Conservation (phyloP, 2,329 filamentous ascomycete genomes). For the Zasmidium angulare region DNA sequence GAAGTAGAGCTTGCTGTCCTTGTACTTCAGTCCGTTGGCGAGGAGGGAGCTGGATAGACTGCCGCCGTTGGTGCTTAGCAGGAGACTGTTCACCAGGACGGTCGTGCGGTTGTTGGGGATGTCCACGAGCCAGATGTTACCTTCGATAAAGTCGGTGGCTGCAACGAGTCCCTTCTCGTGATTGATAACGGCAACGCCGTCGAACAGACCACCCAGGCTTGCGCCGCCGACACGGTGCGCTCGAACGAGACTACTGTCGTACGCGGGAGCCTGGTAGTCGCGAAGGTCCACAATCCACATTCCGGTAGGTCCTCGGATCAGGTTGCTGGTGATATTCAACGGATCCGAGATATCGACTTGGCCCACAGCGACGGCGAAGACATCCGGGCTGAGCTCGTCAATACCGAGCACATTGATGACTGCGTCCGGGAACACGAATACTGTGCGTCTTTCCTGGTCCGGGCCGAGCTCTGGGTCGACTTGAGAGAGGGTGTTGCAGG, state of each 20-base stretch:
- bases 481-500: neutral
- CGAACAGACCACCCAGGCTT: neutral
- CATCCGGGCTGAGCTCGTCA: neutral
- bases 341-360: neutral
- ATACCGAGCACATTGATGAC: neutral
- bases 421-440: neutral
- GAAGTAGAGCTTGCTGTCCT: neutral
- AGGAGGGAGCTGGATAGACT: neutral
- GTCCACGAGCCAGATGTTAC: neutral
- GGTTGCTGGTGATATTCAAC: neutral
- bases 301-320: neutral
- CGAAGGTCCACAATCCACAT: neutral
- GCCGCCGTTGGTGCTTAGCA: neutral
- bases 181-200: neutral
- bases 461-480: neutral
- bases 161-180: neutral
- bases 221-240: neutral
- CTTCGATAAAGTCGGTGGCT: neutral
- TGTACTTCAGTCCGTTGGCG: neutral
- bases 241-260: neutral
- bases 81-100: neutral
- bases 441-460: neutral
- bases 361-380: neutral
- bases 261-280: neutral
- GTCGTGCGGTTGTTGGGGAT: neutral